Percentiles rank a stretch among this genome's conserved stretches.
Conservation (phyloP, 1,284 basidiomycete species). For the Anthracocystis walkeri region DNA sequence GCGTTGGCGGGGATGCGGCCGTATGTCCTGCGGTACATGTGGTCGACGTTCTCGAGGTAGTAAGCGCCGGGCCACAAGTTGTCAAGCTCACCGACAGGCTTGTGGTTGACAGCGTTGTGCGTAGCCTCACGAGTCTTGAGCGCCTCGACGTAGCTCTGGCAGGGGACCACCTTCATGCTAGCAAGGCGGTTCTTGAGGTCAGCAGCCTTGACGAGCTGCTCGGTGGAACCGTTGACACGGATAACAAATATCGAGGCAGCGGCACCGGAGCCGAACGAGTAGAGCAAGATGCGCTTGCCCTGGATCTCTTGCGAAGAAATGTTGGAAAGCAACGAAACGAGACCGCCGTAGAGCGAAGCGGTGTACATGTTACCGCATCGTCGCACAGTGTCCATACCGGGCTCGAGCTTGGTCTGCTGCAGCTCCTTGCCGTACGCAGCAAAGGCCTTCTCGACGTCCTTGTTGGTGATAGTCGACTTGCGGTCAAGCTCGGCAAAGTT, state of each 20-base stretch:
- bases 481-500: slow-evolving; percentile 77
- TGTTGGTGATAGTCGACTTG: slow-evolving; percentile 78
- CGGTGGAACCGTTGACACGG: slow-evolving; percentile 85
- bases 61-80: slow-evolving; percentile 94
- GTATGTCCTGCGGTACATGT: slow-evolving; percentile 93
- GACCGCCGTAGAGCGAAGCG: slow-evolving; percentile 92
- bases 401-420: slow-evolving; percentile 62
- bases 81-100: slow-evolving; percentile 85
- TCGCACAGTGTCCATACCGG: slow-evolving; percentile 66
- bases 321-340: slow-evolving; percentile 75
- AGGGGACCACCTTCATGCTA: slow-evolving; percentile 89
- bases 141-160: slow-evolving; percentile 83
- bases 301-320: slow-evolving; percentile 56
- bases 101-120: slow-evolving; percentile 90
- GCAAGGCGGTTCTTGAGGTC: slow-evolving; percentile 82
- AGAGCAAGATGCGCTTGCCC: slow-evolving; percentile 78
- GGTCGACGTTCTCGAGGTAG: slow-evolving; percentile 92
- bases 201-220: slow-evolving; percentile 82
- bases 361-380: slow-evolving; percentile 94
- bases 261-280: slow-evolving; percentile 92
- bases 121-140: slow-evolving; percentile 83
- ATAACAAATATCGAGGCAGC: slow-evolving; percentile 91
- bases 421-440: slow-evolving; percentile 58
- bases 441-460: slow-evolving; percentile 85
- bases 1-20: slow-evolving; percentile 51